A percentile compares a stretch with the other conserved stretches of the same genome.
Evolutionary conservation across 1,139 yeast species (phyloP).

Genomic region (Hanseniaspora sp.): DNA sequence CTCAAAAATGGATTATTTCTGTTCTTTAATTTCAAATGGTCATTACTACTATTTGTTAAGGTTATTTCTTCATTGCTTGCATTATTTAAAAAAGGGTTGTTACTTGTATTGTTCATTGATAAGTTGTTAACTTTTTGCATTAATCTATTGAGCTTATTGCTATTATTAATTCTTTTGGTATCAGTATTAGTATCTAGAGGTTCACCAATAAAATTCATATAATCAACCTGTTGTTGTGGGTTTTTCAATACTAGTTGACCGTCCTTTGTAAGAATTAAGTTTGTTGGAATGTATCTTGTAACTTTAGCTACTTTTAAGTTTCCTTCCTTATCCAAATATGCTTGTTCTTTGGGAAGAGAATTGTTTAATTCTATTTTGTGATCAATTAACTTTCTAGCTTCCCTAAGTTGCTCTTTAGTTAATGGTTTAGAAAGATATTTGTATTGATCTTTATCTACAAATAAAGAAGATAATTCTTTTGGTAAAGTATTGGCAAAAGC

Average conservation of each 20-base stretch:
- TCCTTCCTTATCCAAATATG: constrained; percentile 13
- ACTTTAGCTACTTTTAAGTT: constrained; percentile 13
- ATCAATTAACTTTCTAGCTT: constrained; percentile 5
- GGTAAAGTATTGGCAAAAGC: neutral
- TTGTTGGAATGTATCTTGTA: constrained; percentile 12
- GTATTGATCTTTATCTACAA: neutral
- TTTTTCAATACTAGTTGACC: constrained; percentile 12
- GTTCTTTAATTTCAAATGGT: neutral
- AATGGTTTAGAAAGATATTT: constrained; percentile 7
- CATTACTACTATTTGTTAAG: neutral
- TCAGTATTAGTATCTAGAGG: neutral
- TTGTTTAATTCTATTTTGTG: constrained; percentile 7
- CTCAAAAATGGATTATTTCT: neutral
- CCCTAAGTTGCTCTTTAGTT: constrained; percentile 2
- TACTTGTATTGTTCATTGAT: neutral
- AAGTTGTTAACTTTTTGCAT: constrained; percentile 9
- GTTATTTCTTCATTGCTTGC: neutral
- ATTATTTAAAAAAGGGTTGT: neutral
- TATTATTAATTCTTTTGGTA: neutral
- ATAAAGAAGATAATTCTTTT: neutral
- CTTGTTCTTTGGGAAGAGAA: constrained; percentile 10
- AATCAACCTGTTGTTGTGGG: constrained; percentile 12
- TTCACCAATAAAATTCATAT: constrained; percentile 14
- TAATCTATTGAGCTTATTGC: constrained; percentile 4
- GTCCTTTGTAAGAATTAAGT: constrained; percentile 7